Evolutionary conservation across 2,329 filamentous ascomycete species (phyloP).

Genomic region (Mollisiaceae sp.): DNA sequence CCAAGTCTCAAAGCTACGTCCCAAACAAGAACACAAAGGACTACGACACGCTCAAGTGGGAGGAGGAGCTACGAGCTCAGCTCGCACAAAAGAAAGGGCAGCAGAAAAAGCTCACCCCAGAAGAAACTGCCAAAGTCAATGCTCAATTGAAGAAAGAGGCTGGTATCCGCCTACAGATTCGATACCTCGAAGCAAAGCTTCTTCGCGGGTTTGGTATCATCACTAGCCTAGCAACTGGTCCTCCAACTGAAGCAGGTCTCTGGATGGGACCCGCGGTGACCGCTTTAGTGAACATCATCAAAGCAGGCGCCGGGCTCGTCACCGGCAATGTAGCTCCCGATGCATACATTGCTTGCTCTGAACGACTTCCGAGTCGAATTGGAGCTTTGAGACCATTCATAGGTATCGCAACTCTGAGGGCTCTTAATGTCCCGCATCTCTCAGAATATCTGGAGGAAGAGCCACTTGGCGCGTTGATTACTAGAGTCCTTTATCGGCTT

Average conservation of each 20-base stretch:
- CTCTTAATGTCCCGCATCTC: conserved; percentile 75
- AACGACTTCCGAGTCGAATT: conserved; percentile 74
- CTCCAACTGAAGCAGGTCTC: conserved; percentile 83
- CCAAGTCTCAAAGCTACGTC: conserved; percentile 71
- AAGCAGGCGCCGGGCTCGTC: conserved; percentile 80
- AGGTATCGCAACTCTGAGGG: conserved; percentile 83
- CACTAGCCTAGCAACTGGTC: conserved; percentile 78
- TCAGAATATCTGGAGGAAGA: conserved; percentile 76
- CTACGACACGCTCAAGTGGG: conserved; percentile 96
- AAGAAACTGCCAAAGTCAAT: conserved; percentile 89
- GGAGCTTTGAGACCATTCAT: conserved; percentile 81
- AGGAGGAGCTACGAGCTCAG: conserved; percentile 86
- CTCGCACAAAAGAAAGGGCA: conserved; percentile 92
- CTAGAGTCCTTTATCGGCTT: conserved; percentile 86
- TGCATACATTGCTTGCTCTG: conserved; percentile 80
- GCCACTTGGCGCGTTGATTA: conserved; percentile 82
- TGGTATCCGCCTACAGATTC: conserved; percentile 75
- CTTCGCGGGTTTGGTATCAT: conserved; percentile 87
- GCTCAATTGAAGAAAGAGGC: conserved; percentile 88
- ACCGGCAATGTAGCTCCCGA: conserved; percentile 79
- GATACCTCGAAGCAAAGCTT: conserved; percentile 71
- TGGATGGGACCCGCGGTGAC: conserved; percentile 88
- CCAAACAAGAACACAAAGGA: conserved; percentile 92
- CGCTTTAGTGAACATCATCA: conserved; percentile 74
- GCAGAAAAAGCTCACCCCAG: conserved; percentile 86